Percentiles rank a stretch among this genome's conserved stretches.
These are phyloP conservation scores for Eimeria acervulina DNA, from an alignment of 169 alveolate genomes.

Conservation along the genomic window DNA sequence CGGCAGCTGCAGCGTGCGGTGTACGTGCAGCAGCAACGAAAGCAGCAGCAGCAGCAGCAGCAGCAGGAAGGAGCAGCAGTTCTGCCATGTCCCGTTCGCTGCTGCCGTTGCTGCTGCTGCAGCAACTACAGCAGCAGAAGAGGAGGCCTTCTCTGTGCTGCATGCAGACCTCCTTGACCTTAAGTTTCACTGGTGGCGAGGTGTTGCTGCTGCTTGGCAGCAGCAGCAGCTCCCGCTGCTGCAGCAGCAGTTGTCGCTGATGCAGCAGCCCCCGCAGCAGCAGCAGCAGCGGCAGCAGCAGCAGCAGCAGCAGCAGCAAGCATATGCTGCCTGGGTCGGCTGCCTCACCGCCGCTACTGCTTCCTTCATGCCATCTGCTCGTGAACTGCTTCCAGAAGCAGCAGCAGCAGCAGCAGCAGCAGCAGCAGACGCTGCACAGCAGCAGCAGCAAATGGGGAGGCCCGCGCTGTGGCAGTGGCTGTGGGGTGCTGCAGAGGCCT, in stretches of 20 bases:
- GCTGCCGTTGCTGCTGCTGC: too few species aligned
- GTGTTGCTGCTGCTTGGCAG: too few species aligned
- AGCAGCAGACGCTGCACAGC: too few species aligned
- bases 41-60: constrained; percentile 38
- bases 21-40: background rate
- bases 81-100: too few species aligned
- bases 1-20: constrained; percentile 53
- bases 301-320: constrained; percentile 36
- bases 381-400: too few species aligned
- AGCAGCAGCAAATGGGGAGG: too few species aligned
- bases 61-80: background rate
- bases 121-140: constrained; percentile 47
- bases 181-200: constrained; percentile 72
- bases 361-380: background rate
- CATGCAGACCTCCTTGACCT: constrained; percentile 47
- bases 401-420: too few species aligned
- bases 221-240: too few species aligned
- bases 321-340: constrained; percentile 2
- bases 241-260: background rate
- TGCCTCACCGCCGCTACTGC: background rate
- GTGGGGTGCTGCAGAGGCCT: constrained; percentile 44
- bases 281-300: constrained; percentile 50
- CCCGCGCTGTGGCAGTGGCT: constrained; percentile 59
- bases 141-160: constrained; percentile 54
- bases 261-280: constrained; percentile 50